Base-by-base conservation (phyloP, 2,329 filamentous ascomycete species). In the Tolypocladium sp. region DNA sequence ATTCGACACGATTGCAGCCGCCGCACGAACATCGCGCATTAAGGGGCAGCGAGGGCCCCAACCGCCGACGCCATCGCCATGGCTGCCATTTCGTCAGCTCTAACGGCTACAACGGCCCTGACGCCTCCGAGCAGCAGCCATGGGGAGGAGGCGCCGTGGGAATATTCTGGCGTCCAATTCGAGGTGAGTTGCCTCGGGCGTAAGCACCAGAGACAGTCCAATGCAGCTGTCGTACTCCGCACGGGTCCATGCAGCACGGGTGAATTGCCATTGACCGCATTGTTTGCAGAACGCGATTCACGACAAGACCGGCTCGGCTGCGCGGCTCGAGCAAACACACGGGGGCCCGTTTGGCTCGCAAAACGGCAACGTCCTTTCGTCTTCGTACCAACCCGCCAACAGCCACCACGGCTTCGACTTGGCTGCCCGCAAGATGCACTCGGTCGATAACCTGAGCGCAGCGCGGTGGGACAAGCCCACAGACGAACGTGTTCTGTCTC, bases 21-120 rank as follows among this genome's bases (percentile, higher is more conserved):
- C 33, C 22, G n/a, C 40, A 33, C 57, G 40, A n/a, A 49, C 54
- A 53, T 54, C 57, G 57, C 38, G 41, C 44, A 53, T 62, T 61
- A 64, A 65, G 63, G 67, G 69, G 66, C 66, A 62, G 68, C 64
- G 69, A 69, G 68, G 63, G 64, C 65, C 65, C 57, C 56, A 57
- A 57, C 59, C 60, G 55, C 63, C 57, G 59, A 57, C 52, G 60
- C 57, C 62, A 57, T 62, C 62, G 62, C 60, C 63, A 84, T 83
- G 82, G 77, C 81, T 66, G 76, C 79, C 68, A 77, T 84, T 70
- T 80, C 81, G 64, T 72, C 79, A 64, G 74, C 20, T 22, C 10
- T 73, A 62, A 76, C 77, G 62, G 74, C 78, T 57, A 74, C 78
- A 61, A 75, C 78, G 58, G 73, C 74, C 53, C 71, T 83, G 61